Evolutionary conservation across 306 rosid species (phyloP).

Genomic region (Citrullus colocynthis): DNA sequence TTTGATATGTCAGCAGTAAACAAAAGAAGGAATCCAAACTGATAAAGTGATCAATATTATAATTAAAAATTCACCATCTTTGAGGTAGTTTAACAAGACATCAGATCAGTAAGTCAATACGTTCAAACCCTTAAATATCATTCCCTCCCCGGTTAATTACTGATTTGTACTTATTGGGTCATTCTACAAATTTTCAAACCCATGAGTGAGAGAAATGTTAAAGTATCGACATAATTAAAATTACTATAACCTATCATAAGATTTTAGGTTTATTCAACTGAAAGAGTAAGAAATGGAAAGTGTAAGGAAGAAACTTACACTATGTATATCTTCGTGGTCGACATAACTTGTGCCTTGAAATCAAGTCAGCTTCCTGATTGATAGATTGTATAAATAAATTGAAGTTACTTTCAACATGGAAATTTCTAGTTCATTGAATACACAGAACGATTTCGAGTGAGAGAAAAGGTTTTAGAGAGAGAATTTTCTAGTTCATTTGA

Average conservation of each 20-base stretch:
- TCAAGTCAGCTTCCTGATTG: slow-evolving; percentile 13
- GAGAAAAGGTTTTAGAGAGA: too few relatives aligned
- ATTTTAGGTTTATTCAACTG: neutral
- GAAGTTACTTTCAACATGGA: neutral
- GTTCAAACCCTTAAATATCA: too few relatives aligned
- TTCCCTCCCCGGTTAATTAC: too few relatives aligned
- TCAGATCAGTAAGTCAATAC: too few relatives aligned
- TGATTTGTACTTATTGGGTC: too few relatives aligned
- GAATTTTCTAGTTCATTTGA: neutral
- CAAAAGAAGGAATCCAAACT: neutral
- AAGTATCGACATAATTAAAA: too few relatives aligned
- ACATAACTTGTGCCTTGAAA: slow-evolving; percentile 26
- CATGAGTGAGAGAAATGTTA: too few relatives aligned
- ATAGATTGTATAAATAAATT: neutral
- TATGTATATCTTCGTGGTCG: slow-evolving; percentile 55
- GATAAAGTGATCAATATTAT: too few relatives aligned
- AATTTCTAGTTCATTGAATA: neutral
- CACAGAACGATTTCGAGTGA: neutral
- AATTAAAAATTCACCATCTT: too few relatives aligned
- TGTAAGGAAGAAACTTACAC: slow-evolving; percentile 41
- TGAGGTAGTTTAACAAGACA: too few relatives aligned
- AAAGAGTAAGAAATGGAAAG: neutral
- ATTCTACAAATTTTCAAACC: too few relatives aligned
- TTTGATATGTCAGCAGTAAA: neutral
- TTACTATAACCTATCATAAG: too few relatives aligned